Evolutionary conservation across 305 asterid genomes (phyloP).

Genomic region (Ajuga reptans): DNA sequence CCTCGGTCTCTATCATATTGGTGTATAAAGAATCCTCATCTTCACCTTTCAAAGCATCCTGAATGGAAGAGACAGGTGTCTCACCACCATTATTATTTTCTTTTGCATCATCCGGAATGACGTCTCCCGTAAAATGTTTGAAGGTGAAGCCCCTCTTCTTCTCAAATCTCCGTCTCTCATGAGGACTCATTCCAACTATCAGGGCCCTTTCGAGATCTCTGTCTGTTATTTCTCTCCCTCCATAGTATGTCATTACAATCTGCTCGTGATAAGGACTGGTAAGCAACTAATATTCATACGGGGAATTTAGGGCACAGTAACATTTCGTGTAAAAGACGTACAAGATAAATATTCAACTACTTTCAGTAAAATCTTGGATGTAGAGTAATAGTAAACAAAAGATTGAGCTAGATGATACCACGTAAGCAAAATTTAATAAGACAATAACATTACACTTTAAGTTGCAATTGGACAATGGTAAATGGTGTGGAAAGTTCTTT

Average conservation of each 20-base stretch:
- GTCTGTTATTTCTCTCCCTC: slow-evolving; percentile 75
- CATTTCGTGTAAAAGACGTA: background rate
- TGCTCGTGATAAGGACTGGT: slow-evolving; percentile 25
- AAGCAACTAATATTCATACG: background rate
- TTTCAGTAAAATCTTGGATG: background rate
- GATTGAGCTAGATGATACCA: background rate
- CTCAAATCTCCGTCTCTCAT: slow-evolving; percentile 64
- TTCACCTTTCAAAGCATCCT: slow-evolving; percentile 15
- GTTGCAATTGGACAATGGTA: too few species aligned
- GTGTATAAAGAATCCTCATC: slow-evolving; percentile 11
- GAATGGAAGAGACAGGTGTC: slow-evolving; percentile 21
- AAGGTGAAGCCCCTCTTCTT: slow-evolving; percentile 52
- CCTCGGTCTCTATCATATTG: slow-evolving; percentile 22
- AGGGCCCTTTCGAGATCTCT: slow-evolving; percentile 82
- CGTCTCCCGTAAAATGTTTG: slow-evolving; percentile 26
- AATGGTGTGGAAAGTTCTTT: background rate
- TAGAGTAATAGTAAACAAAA: background rate
- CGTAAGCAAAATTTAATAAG: background rate
- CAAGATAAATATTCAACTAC: too few species aligned
- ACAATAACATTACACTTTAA: background rate
- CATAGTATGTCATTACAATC: slow-evolving; percentile 70
- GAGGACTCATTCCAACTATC: slow-evolving; percentile 83
- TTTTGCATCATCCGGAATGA: slow-evolving; percentile 18
- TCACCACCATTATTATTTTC: slow-evolving; percentile 2
- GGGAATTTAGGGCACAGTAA: background rate